phyloP scores from a whole-genome alignment of 1,139 yeast genomes.

The Magnusiomyces suaveolens region DNA sequence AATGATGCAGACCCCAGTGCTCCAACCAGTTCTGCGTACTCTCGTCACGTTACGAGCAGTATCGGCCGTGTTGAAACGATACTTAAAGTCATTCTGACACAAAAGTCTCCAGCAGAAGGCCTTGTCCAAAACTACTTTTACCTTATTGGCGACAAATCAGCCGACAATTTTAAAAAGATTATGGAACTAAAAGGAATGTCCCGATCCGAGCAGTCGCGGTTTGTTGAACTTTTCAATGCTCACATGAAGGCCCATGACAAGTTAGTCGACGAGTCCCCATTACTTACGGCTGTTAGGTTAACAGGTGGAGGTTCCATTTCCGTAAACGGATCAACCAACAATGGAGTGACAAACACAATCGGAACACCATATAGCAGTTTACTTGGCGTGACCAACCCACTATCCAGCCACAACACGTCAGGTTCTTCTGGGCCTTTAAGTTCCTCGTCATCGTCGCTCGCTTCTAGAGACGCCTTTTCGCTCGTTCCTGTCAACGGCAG shows the following conservation, averaged over 20 bases:
- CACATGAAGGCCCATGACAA: conserved; percentile 47
- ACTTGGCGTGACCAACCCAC: neutral
- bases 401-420: neutral
- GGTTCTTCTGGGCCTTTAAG: neutral
- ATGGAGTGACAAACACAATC: neutral
- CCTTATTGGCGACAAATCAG: conserved; percentile 56
- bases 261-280: conserved; percentile 38
- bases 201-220: conserved; percentile 39
- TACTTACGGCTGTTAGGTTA: conserved; percentile 30
- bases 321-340: neutral
- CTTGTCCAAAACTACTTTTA: conserved; percentile 59
- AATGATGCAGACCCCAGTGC: conserved; percentile 16
- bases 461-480: neutral
- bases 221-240: conserved; percentile 50
- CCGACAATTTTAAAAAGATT: conserved; percentile 54
- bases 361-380: neutral
- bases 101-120: conserved; percentile 54
- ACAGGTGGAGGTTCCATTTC: conserved; percentile 3
- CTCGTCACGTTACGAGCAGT: conserved; percentile 42
- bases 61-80: conserved; percentile 50
- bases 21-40: conserved; percentile 26
- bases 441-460: neutral
- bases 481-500: neutral
- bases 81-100: conserved; percentile 56
- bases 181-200: conserved; percentile 53